Evolutionary conservation across 2,329 filamentous ascomycete species (phyloP).

Genomic region (Fusarium dimerum): DNA sequence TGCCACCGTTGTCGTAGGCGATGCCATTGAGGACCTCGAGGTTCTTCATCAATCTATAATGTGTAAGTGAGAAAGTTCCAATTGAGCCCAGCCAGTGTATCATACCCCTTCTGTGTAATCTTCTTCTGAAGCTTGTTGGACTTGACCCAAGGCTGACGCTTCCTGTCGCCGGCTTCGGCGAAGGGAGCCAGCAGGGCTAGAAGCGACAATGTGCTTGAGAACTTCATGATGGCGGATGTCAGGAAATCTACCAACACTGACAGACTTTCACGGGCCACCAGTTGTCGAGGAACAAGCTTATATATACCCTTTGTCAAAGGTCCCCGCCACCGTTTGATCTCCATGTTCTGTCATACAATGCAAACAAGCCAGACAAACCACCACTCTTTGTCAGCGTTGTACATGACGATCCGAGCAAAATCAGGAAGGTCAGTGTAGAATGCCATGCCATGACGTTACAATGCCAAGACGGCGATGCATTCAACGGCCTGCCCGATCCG

Average conservation of each 20-base stretch:
- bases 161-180: constrained; percentile 16
- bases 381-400: neutral
- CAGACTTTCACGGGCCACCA: neutral
- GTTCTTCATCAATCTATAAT: constrained; percentile 24
- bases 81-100: rapidly evolving
- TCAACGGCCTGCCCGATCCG: neutral
- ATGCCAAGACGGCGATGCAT: neutral
- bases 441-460: neutral
- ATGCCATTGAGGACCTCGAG: constrained; percentile 31
- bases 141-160: constrained; percentile 17
- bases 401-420: neutral
- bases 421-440: neutral
- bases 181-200: constrained; percentile 31
- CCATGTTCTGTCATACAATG: neutral
- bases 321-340: neutral
- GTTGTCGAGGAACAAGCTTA: neutral
- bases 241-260: neutral
- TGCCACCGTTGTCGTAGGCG: constrained; percentile 34
- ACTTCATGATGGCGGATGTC: constrained; percentile 17
- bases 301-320: neutral
- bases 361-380: neutral
- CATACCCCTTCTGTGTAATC: constrained; percentile 26
- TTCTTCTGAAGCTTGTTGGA: constrained; percentile 26
- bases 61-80: neutral
- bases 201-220: constrained; percentile 12